These are phyloP conservation scores for Austroboletus eburneus DNA, from an alignment of 768 basidiomycete species.

Conservation along the genomic window DNA sequence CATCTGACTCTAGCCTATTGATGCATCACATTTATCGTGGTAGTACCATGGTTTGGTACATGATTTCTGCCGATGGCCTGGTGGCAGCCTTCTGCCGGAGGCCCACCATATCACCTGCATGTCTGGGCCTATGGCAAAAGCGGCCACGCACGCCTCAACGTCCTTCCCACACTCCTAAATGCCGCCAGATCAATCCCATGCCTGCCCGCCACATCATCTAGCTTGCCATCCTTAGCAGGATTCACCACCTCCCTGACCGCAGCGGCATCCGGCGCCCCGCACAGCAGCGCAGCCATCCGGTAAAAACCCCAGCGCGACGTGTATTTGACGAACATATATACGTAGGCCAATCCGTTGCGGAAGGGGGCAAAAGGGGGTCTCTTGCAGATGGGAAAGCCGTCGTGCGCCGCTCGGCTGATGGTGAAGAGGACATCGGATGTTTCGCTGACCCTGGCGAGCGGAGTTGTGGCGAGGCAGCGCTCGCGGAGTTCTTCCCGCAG, in stretches of 20 bases:
- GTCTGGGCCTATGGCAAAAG: constrained; percentile 14
- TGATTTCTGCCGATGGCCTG: no score
- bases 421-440: constrained; percentile 13
- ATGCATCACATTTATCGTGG: no score
- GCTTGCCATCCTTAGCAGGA: constrained; percentile 10
- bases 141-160: constrained; percentile 10
- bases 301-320: constrained; percentile 13
- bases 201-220: constrained; percentile 13
- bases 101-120: constrained; percentile 9
- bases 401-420: constrained; percentile 10
- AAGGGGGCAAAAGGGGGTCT: constrained; percentile 9
- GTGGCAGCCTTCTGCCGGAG: constrained; percentile 2
- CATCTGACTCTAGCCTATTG: no score
- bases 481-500: constrained; percentile 7
- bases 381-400: constrained; percentile 10
- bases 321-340: constrained; percentile 12
- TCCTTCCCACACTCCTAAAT: constrained; percentile 11
- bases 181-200: constrained; percentile 7
- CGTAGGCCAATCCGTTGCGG: constrained; percentile 8
- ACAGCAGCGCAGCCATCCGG: constrained; percentile 11
- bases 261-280: constrained; percentile 9
- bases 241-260: constrained; percentile 11
- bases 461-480: constrained; percentile 9
- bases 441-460: constrained; percentile 9
- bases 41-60: no score